Evolutionary conservation across 768 basidiomycete genomes (phyloP).

Genomic region (Podaxis sp.): DNA sequence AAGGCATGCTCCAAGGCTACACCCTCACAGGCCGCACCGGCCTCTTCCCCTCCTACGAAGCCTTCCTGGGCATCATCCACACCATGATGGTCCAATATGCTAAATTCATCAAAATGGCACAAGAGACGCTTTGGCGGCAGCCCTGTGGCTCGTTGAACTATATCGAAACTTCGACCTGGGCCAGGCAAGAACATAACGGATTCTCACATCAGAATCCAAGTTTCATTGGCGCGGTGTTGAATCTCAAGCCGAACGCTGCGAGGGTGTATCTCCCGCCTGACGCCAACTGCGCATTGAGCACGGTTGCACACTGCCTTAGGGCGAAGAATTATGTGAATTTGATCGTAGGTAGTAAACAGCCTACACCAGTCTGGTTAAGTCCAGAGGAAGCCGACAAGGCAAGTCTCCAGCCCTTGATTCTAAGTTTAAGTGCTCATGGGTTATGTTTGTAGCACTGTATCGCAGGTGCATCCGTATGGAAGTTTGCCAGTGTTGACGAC

Average conservation of each 20-base stretch:
- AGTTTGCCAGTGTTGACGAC: conserved; percentile 72
- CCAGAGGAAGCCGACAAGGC: conserved; percentile 74
- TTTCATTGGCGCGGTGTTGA: conserved; percentile 85
- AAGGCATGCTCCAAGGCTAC: conserved; percentile 91
- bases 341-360: conserved; percentile 88
- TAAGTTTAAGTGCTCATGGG: conserved; percentile 5
- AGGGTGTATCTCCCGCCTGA: conserved; percentile 90
- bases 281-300: conserved; percentile 82
- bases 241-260: conserved; percentile 66
- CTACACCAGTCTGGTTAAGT: conserved; percentile 74
- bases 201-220: conserved; percentile 87
- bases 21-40: conserved; percentile 85
- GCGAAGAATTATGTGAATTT: conserved; percentile 86
- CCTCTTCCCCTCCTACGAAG: conserved; percentile 88
- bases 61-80: conserved; percentile 85
- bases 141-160: conserved; percentile 76
- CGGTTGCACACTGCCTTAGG: conserved; percentile 78
- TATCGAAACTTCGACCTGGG: conserved; percentile 85
- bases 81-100: conserved; percentile 91
- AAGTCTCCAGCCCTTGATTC: conserved; percentile 13
- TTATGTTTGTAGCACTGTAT: conserved; percentile 62
- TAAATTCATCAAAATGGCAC: conserved; percentile 84
- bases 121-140: conserved; percentile 72
- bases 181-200: conserved; percentile 85
- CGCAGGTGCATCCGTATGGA: conserved; percentile 86